Conservation (phyloP, 2,329 filamentous ascomycete genomes). For the Fusarium sp. region DNA sequence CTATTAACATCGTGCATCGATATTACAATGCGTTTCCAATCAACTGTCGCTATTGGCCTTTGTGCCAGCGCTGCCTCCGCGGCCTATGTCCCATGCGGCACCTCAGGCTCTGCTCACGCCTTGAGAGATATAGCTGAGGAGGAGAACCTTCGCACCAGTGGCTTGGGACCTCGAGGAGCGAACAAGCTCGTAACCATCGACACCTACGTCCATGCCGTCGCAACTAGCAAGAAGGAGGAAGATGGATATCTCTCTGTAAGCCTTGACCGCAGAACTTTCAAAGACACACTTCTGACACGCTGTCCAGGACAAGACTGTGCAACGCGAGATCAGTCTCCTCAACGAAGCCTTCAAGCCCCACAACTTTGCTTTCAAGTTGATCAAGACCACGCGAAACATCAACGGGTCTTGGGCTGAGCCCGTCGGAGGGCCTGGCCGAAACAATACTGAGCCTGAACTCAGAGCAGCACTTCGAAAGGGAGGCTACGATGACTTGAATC, state of each 20-base stretch:
- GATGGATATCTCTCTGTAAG: conserved; percentile 13
- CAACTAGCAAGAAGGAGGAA: conserved; percentile 20
- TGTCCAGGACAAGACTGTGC: conserved; percentile 5
- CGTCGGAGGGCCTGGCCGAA: background rate
- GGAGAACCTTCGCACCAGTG: background rate
- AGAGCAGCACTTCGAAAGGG: conserved; percentile 13
- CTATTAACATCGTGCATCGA: background rate
- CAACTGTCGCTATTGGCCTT: conserved; percentile 7
- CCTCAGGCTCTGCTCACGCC: background rate
- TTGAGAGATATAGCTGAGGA: background rate
- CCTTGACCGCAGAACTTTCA: rapidly evolving
- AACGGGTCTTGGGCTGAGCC: conserved; percentile 12
- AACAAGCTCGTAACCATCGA: conserved; percentile 10
- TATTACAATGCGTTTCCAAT: conserved; percentile 10
- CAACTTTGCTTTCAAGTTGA: conserved; percentile 18
- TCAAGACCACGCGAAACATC: conserved; percentile 12
- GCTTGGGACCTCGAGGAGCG: background rate
- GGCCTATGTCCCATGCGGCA: conserved; percentile 2
- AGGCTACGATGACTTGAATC: conserved; percentile 21
- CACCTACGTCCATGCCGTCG: conserved; percentile 22
- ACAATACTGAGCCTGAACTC: background rate
- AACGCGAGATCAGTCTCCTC: conserved; percentile 1
- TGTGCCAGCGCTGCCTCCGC: background rate
- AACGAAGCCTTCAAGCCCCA: conserved; percentile 13
- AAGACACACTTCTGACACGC: background rate